These are phyloP conservation scores for Yamadazyma akitaensis DNA, from an alignment of 805 yeast species.

Conservation along the genomic window DNA sequence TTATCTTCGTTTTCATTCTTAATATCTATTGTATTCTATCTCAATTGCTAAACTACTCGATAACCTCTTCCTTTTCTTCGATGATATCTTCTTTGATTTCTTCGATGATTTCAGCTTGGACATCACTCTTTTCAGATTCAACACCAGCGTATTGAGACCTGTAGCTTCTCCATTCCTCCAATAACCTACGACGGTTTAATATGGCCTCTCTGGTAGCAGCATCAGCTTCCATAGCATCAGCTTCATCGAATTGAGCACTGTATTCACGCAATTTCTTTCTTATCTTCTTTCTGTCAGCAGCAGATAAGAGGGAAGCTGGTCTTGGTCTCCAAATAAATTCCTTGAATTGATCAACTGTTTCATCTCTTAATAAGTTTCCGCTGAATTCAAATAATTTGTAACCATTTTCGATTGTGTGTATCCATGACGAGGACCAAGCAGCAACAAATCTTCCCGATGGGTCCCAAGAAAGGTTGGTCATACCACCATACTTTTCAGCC, in stretches of 20 bases:
- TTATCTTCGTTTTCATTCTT: neutral
- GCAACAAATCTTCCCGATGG: conserved; percentile 90
- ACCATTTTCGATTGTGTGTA: conserved; percentile 85
- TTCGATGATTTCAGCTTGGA: conserved; percentile 56
- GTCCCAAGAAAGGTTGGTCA: conserved; percentile 89
- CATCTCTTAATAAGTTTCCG: conserved; percentile 75
- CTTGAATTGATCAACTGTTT: conserved; percentile 75
- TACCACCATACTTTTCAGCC: conserved; percentile 65
- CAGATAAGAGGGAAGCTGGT: conserved; percentile 72
- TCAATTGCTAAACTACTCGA: conserved; percentile 34
- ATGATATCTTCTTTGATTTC: conserved; percentile 74
- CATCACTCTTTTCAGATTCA: conserved; percentile 42
- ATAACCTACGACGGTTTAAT: conserved; percentile 72
- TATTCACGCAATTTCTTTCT: conserved; percentile 85
- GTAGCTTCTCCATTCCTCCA: conserved; percentile 85
- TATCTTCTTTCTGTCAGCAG: conserved; percentile 83
- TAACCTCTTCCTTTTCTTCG: conserved; percentile 69
- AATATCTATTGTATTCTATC: neutral
- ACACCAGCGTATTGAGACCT: conserved; percentile 45
- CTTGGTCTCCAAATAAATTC: conserved; percentile 97
- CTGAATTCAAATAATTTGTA: conserved; percentile 82
- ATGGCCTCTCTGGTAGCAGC: conserved; percentile 88
- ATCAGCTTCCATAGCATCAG: conserved; percentile 93
- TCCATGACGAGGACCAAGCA: conserved; percentile 84
- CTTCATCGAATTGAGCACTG: conserved; percentile 89